Percentiles rank a stretch among this genome's conserved stretches.
Evolutionary conservation across 352 stramenopile genomes (phyloP).

Genomic region (Globisporangium recalcitrans): DNA sequence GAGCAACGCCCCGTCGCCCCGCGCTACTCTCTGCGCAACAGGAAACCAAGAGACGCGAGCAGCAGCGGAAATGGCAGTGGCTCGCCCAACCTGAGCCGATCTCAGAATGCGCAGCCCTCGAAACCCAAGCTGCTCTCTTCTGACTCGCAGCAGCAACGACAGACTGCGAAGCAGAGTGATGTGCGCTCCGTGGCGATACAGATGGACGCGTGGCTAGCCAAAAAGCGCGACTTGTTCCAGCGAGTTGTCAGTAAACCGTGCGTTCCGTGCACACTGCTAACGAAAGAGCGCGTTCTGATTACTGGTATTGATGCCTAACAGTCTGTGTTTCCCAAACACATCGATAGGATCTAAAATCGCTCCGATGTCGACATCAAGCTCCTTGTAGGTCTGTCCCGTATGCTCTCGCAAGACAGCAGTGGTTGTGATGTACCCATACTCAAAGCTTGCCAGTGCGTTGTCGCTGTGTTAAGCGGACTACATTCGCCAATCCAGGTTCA

Average conservation of each 20-base stretch:
- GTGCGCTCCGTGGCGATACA: conserved; percentile 3
- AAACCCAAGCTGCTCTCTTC: background rate
- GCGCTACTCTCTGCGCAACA: background rate
- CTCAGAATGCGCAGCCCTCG: background rate
- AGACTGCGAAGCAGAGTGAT: background rate
- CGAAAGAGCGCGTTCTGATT: background rate
- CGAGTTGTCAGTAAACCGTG: conserved; percentile 28
- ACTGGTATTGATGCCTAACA: background rate
- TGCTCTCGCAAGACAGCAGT: background rate
- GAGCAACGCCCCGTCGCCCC: background rate
- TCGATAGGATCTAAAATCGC: conserved; percentile 31
- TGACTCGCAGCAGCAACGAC: background rate
- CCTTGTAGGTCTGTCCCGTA: conserved; percentile 19
- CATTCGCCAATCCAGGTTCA: conserved; percentile 30
- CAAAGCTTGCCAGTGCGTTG: background rate
- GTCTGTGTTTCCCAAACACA: background rate
- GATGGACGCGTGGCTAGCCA: conserved; percentile 17
- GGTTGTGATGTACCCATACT: background rate
- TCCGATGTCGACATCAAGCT: conserved; percentile 49
- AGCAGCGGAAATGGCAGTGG: background rate
- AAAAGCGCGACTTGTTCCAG: conserved; percentile 27
- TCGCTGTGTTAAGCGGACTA: conserved; percentile 24
- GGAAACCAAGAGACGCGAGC: background rate
- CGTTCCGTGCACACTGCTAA: background rate
- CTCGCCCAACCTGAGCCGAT: background rate